A percentile compares a stretch with the other conserved stretches of the same genome.
phyloP scores from a whole-genome alignment of 345 rosid genomes.

The Populus simonii region DNA sequence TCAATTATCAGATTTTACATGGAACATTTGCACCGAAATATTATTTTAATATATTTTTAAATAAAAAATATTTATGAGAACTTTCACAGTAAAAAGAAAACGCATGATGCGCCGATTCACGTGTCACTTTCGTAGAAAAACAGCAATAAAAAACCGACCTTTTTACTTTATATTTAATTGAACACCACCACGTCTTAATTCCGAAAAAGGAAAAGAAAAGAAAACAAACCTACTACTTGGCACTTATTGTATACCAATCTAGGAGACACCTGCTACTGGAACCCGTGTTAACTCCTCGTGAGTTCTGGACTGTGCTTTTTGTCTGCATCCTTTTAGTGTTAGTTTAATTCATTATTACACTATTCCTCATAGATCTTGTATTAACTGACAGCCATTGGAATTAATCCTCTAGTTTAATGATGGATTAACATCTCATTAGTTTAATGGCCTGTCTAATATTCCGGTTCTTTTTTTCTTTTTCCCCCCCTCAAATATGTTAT shows the following conservation, averaged over 20 bases:
- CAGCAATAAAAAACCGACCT: neutral
- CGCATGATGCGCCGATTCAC: slow-evolving; percentile 8
- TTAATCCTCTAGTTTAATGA: too few relatives aligned
- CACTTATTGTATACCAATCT: neutral
- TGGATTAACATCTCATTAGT: too few relatives aligned
- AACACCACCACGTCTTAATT: too few relatives aligned
- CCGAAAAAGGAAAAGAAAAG: too few relatives aligned
- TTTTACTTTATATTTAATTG: neutral
- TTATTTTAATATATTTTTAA: too few relatives aligned
- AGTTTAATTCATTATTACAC: neutral
- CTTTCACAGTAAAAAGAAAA: neutral
- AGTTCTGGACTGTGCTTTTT: neutral
- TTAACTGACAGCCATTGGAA: too few relatives aligned
- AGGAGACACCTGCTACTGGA: neutral
- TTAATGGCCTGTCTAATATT: too few relatives aligned
- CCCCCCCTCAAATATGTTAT: neutral
- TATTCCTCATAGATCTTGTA: too few relatives aligned
- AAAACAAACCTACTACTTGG: too few relatives aligned
- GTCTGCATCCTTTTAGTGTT: neutral
- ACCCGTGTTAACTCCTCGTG: neutral
- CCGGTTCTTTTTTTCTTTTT: neutral
- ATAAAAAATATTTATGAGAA: too few relatives aligned
- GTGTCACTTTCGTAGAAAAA: slow-evolving; percentile 16
- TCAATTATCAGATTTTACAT: too few relatives aligned
- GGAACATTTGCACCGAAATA: too few relatives aligned